Evolutionary conservation across 2,329 filamentous ascomycete genomes (phyloP).

Genomic region (Neopestalotiopsis sp.): DNA sequence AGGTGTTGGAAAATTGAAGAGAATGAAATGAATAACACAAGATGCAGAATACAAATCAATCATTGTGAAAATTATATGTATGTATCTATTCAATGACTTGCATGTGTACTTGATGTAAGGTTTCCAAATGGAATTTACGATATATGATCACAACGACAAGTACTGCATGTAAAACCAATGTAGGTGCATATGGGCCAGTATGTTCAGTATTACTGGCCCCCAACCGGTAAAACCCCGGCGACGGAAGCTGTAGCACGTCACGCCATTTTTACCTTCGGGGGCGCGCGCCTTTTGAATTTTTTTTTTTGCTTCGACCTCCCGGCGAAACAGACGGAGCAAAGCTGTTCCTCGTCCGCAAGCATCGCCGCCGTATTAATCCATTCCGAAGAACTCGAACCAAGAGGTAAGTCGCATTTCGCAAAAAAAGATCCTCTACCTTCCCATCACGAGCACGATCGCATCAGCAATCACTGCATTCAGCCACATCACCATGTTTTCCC

Average conservation of each 20-base stretch:
- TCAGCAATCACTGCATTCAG: neutral
- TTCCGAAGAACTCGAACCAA: slow-evolving; percentile 7
- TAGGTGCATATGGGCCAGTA: neutral
- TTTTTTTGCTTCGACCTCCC: neutral
- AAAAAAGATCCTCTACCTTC: neutral
- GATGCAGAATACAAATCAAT: neutral
- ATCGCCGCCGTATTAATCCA: slow-evolving; percentile 5
- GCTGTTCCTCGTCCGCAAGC: slow-evolving; percentile 11
- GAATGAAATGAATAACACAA: neutral
- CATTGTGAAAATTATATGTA: no score
- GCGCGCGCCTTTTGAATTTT: neutral
- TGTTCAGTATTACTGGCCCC: neutral
- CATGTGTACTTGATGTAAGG: no score
- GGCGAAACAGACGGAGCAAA: slow-evolving; percentile 5
- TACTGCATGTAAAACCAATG: no score
- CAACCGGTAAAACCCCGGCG: neutral
- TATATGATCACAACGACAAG: no score
- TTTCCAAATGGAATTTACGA: no score
- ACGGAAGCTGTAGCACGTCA: neutral
- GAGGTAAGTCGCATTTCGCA: neutral
- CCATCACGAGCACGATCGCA: neutral
- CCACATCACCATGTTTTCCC: neutral
- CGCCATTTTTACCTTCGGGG: neutral
- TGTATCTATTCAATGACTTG: no score
- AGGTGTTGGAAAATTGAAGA: neutral